Percentiles rank a stretch among this genome's conserved stretches.
Conservation (phyloP, 768 basidiomycete genomes). For the Tulasnella sp. region DNA sequence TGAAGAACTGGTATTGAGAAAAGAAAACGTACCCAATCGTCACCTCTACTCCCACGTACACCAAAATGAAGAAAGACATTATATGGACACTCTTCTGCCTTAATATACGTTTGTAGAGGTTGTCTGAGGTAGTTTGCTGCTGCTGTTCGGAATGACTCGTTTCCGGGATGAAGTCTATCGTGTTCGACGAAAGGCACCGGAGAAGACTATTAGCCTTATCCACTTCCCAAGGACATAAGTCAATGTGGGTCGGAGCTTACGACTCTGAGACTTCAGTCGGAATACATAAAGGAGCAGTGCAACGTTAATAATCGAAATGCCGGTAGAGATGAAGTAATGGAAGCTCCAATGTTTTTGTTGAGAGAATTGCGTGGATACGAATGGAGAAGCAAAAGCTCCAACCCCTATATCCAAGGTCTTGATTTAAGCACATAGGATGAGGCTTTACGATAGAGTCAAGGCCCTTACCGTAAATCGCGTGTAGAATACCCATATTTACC, state of each 20-base stretch:
- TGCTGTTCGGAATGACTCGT: neutral
- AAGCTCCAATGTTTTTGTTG: constrained; percentile 65
- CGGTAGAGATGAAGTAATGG: constrained; percentile 69
- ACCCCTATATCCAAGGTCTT: constrained; percentile 30
- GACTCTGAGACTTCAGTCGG: constrained; percentile 39
- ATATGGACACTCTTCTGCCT: constrained; percentile 26
- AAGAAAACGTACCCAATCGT: constrained; percentile 27
- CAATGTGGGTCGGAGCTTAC: constrained; percentile 27
- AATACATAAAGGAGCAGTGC: constrained; percentile 55
- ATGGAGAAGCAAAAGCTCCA: constrained; percentile 50
- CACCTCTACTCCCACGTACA: constrained; percentile 32
- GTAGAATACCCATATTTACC: constrained; percentile 43
- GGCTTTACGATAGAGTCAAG: neutral
- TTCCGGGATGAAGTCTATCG: constrained; percentile 17
- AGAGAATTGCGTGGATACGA: constrained; percentile 81
- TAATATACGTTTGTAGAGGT: constrained; percentile 24
- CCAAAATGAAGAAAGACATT: constrained; percentile 28
- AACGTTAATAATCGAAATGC: constrained; percentile 56
- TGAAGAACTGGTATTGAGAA: neutral
- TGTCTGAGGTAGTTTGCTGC: neutral
- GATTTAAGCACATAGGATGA: neutral
- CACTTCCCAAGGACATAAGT: neutral
- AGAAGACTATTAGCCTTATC: neutral
- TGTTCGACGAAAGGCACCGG: neutral
- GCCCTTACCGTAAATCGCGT: constrained; percentile 44